Percentiles rank a stretch among this genome's conserved stretches.
phyloP scores from a whole-genome alignment of 306 rosid species.

The Sechiopsis laciniata region DNA sequence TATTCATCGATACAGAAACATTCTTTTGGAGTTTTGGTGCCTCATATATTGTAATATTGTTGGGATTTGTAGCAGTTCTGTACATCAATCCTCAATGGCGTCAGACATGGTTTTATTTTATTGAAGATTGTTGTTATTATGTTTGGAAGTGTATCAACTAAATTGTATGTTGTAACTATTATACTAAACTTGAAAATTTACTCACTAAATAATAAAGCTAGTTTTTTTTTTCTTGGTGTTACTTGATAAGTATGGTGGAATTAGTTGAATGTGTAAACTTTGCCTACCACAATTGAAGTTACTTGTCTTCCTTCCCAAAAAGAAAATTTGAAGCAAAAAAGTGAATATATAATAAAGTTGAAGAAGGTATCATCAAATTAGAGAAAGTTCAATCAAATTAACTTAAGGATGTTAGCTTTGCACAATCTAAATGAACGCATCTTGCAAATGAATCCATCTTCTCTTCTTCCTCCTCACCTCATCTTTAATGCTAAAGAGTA shows the following conservation, averaged over 20 bases:
- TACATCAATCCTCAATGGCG: slow-evolving; percentile 13
- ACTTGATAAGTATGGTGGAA: no score
- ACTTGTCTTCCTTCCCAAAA: no score
- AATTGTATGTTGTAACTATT: not conserved
- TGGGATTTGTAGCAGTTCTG: not conserved
- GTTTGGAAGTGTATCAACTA: not conserved
- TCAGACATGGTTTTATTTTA: slow-evolving; percentile 5
- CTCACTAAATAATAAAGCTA: no score
- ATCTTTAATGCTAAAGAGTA: not conserved
- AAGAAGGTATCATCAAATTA: slow-evolving; percentile 29
- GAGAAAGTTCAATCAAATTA: slow-evolving; percentile 49
- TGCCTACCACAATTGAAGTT: no score
- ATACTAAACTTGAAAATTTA: not conserved
- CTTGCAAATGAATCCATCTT: slow-evolving; percentile 22
- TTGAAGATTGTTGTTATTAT: not conserved
- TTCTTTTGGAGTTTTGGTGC: not conserved
- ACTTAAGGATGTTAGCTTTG: slow-evolving; percentile 75
- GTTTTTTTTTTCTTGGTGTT: no score
- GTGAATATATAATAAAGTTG: not conserved
- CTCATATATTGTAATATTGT: not conserved
- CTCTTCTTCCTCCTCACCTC: slow-evolving; percentile 59
- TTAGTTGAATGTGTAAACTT: not conserved
- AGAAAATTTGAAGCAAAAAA: not conserved
- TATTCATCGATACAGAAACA: not conserved
- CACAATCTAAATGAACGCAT: slow-evolving; percentile 37